A percentile compares a stretch with the other conserved stretches of the same genome.
Conservation (phyloP, 2,329 filamentous ascomycete species). For the Colletotrichum godetiae region DNA sequence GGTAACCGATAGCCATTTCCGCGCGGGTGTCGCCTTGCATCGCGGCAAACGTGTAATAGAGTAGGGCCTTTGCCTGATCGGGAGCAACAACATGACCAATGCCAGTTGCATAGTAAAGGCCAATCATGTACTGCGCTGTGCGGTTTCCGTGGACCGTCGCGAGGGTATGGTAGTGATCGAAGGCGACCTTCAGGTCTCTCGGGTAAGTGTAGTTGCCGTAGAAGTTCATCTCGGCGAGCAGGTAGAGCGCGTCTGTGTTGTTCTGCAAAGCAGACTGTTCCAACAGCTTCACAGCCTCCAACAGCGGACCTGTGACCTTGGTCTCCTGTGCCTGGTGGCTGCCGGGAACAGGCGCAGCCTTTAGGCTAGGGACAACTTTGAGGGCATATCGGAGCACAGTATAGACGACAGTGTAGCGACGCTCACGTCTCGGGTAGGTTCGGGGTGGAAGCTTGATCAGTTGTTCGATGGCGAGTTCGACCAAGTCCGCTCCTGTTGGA, state of each 20-base stretch:
- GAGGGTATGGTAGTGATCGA: slow-evolving; percentile 82
- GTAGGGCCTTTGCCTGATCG: slow-evolving; percentile 89
- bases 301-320: slow-evolving; percentile 54
- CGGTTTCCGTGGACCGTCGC: slow-evolving; percentile 84
- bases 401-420: slow-evolving; percentile 56
- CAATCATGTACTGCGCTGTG: slow-evolving; percentile 95
- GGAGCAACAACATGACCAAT: slow-evolving; percentile 82
- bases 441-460: slow-evolving; percentile 62
- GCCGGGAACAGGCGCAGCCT: slow-evolving; percentile 57
- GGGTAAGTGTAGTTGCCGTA: slow-evolving; percentile 94
- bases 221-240: slow-evolving; percentile 95
- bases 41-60: slow-evolving; percentile 96
- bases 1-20: slow-evolving; percentile 93
- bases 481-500: slow-evolving; percentile 60
- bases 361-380: slow-evolving; percentile 62
- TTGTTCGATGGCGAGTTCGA: slow-evolving; percentile 62
- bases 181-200: slow-evolving; percentile 81
- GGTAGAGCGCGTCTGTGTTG: slow-evolving; percentile 86
- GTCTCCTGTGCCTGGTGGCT: slow-evolving; percentile 44
- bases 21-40: slow-evolving; percentile 84
- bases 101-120: slow-evolving; percentile 94
- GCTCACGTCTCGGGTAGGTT: slow-evolving; percentile 55
- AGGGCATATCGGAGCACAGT: slow-evolving; percentile 56
- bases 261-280: slow-evolving; percentile 64
- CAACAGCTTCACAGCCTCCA: slow-evolving; percentile 63